Conservation (phyloP, 768 basidiomycete species). For the Tylopilus intermedius region DNA sequence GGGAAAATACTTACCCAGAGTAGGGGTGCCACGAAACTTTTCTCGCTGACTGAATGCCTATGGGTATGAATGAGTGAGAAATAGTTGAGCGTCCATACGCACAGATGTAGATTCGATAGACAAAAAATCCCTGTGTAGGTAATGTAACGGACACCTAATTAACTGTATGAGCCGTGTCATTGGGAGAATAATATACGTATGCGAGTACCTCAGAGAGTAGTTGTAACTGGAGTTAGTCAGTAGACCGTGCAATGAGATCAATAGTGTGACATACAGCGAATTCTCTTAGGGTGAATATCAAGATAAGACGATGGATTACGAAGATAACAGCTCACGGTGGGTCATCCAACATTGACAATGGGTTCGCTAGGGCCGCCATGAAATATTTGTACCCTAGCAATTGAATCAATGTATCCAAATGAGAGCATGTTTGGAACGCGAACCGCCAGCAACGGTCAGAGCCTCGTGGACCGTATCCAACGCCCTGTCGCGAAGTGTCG, state of each 20-base stretch:
- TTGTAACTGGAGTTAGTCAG: constrained; percentile 4
- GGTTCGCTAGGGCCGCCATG: neutral
- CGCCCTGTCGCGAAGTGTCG: neutral
- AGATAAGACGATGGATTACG: neutral
- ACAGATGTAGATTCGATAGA: constrained; percentile 11
- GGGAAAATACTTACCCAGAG: constrained; percentile 5
- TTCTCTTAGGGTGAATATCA: constrained; percentile 1
- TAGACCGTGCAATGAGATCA: neutral
- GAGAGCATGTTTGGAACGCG: neutral
- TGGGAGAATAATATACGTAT: too few relatives aligned
- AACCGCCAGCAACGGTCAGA: constrained; percentile 5
- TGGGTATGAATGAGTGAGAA: neutral
- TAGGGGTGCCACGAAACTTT: neutral
- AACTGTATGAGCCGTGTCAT: neutral
- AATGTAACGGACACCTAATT: neutral
- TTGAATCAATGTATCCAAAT: neutral
- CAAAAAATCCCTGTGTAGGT: constrained; percentile 7
- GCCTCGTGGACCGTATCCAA: constrained; percentile 8
- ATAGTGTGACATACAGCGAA: constrained; percentile 3
- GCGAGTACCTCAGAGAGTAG: neutral
- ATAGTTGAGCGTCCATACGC: neutral
- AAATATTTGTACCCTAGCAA: constrained; percentile 2
- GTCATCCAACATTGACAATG: neutral
- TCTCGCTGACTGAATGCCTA: constrained; percentile 4
- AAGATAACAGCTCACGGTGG: constrained; percentile 1